Conservation (phyloP, 2,329 filamentous ascomycete genomes). For the Xylogone sp. region DNA sequence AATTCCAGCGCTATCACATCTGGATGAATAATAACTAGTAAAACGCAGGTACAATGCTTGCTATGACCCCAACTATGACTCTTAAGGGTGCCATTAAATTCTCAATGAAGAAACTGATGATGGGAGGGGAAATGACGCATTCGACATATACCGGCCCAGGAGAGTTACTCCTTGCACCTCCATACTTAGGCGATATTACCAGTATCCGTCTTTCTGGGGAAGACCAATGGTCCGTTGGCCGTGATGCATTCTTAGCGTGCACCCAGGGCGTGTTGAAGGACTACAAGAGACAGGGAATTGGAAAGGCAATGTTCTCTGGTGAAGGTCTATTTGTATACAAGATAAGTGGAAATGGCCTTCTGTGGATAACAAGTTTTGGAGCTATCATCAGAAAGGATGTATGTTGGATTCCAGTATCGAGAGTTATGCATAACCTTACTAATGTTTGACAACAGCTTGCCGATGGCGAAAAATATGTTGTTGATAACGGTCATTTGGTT, state of each 20-base stretch:
- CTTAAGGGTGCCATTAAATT: conserved; percentile 83
- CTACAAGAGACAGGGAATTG: conserved; percentile 78
- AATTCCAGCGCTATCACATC: neutral
- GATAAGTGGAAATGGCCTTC: conserved; percentile 72
- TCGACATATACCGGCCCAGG: conserved; percentile 87
- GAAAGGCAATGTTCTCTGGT: conserved; percentile 90
- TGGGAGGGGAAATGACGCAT: conserved; percentile 72
- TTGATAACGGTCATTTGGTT: conserved; percentile 90
- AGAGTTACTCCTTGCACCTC: conserved; percentile 80
- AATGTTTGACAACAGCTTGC: conserved; percentile 34
- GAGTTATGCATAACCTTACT: conserved; percentile 3
- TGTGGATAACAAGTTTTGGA: conserved; percentile 92
- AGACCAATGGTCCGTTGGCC: conserved; percentile 79
- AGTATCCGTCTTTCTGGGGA: conserved; percentile 69
- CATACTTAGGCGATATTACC: conserved; percentile 79
- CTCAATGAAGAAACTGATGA: conserved; percentile 84
- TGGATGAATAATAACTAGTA: conserved; percentile 8
- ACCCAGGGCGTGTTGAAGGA: conserved; percentile 88
- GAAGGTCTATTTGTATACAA: conserved; percentile 91
- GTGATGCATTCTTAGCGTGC: conserved; percentile 79
- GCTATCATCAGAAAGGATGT: conserved; percentile 95
- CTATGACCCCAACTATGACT: conserved; percentile 86
- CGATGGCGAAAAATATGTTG: conserved; percentile 80
- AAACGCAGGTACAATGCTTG: conserved; percentile 74
- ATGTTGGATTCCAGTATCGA: conserved; percentile 33